phyloP scores from a whole-genome alignment of 345 rosid genomes.

The Pistacia vera region DNA sequence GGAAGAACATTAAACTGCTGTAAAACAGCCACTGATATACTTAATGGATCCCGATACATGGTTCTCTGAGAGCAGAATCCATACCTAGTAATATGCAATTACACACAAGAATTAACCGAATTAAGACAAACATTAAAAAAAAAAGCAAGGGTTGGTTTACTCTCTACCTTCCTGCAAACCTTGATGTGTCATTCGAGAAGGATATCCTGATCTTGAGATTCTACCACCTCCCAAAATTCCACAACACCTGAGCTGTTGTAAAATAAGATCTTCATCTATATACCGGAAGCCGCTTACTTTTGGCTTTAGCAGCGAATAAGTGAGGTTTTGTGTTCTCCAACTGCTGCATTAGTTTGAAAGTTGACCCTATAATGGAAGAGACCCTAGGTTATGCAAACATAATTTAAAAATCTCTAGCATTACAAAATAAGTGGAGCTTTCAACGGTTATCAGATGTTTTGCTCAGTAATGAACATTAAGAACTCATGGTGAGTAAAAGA shows the following conservation, averaged over 20 bases:
- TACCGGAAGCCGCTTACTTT: constrained; percentile 70
- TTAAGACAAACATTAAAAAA: constrained; percentile 4
- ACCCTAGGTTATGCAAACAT: constrained; percentile 1
- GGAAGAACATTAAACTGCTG: constrained; percentile 69
- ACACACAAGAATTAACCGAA: constrained; percentile 18
- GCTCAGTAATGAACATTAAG: constrained; percentile 5
- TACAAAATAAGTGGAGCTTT: background rate
- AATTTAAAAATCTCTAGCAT: background rate
- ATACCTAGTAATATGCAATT: constrained; percentile 49
- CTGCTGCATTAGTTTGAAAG: constrained; percentile 86
- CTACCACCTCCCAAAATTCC: constrained; percentile 90
- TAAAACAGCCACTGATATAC: constrained; percentile 72
- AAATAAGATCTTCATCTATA: constrained; percentile 70
- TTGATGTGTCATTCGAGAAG: constrained; percentile 84
- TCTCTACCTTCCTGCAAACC: constrained; percentile 73
- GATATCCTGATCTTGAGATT: constrained; percentile 89
- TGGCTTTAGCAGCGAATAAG: constrained; percentile 93
- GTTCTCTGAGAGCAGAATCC: constrained; percentile 61
- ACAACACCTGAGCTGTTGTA: constrained; percentile 83
- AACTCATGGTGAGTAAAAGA: background rate
- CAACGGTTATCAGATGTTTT: background rate
- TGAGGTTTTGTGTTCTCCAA: constrained; percentile 89
- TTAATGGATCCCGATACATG: constrained; percentile 66
- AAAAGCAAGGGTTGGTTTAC: constrained; percentile 6
- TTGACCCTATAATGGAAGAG: constrained; percentile 60